Conservation (phyloP, 2,329 filamentous ascomycete species). For the Aspergillus sp. region DNA sequence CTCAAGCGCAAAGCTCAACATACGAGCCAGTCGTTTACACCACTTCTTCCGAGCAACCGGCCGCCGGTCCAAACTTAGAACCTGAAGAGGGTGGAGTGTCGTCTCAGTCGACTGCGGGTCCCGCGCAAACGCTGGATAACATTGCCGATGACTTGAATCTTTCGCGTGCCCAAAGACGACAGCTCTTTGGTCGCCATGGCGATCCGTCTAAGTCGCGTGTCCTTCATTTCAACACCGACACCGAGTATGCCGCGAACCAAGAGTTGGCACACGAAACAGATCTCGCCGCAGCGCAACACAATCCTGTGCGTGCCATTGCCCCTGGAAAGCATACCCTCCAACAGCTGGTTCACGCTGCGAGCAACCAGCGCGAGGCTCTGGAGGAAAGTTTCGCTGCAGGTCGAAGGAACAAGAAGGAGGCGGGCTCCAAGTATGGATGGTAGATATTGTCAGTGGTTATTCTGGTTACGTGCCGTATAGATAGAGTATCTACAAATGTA, state of each 20-base stretch:
- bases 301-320: conserved; percentile 77
- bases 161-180: conserved; percentile 71
- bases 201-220: conserved; percentile 61
- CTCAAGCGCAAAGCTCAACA: conserved; percentile 22
- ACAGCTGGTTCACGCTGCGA: conserved; percentile 81
- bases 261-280: conserved; percentile 63
- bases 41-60: conserved; percentile 18
- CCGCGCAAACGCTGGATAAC: conserved; percentile 59
- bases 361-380: conserved; percentile 78
- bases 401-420: conserved; percentile 75
- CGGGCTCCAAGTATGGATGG: conserved; percentile 83
- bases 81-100: conserved; percentile 1
- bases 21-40: conserved; percentile 44
- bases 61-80: conserved; percentile 19
- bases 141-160: conserved; percentile 79
- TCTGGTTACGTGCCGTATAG: conserved; percentile 2
- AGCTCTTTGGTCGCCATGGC: conserved; percentile 73
- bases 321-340: conserved; percentile 87
- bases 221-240: conserved; percentile 84
- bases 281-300: conserved; percentile 60
- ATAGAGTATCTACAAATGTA: conserved; percentile 16
- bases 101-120: conserved; percentile 10
- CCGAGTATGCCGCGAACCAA: conserved; percentile 85
- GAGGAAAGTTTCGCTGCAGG: conserved; percentile 90
- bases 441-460: conserved; percentile 25